These are phyloP conservation scores for Cladosporium halotolerans DNA, from an alignment of 2,329 filamentous ascomycete genomes.

Conservation along the genomic window DNA sequence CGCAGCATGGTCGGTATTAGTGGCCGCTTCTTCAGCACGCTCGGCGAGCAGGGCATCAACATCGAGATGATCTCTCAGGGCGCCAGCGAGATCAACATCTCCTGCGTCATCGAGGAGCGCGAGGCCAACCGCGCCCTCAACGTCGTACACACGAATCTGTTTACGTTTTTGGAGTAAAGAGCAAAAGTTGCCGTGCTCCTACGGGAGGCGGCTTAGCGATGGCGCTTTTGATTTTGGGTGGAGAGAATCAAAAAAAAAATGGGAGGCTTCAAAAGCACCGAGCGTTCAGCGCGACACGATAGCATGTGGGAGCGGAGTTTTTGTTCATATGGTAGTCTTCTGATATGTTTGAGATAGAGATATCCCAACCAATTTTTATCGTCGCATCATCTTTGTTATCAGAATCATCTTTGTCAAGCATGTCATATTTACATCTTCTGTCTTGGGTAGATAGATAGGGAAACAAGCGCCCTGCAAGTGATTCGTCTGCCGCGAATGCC, in stretches of 20 bases:
- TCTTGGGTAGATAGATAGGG: no score
- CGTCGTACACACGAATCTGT: conserved; percentile 91
- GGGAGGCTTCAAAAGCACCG: not conserved
- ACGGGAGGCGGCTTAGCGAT: conserved; percentile 5
- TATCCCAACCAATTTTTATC: no score
- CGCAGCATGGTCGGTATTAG: conserved; percentile 93
- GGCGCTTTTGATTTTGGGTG: conserved; percentile 4
- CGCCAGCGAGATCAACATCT: conserved; percentile 98
- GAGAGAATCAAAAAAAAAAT: not conserved
- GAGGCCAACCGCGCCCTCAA: conserved; percentile 93
- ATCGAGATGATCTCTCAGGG: conserved; percentile 99
- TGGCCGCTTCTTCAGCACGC: conserved; percentile 87
- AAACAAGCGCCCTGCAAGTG: no score
- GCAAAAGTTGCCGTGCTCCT: conserved; percentile 2
- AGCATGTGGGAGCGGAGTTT: no score
- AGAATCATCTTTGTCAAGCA: no score
- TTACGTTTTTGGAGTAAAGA: conserved; percentile 77
- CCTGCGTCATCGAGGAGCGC: conserved; percentile 87
- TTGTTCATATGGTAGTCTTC: no score
- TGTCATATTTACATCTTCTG: no score
- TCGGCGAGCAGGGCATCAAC: conserved; percentile 91
- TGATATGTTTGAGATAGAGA: no score
- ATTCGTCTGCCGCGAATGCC: no score
- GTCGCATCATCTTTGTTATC: no score
- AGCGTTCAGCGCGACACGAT: not conserved